Conservation (phyloP, 257 asterid genomes). For the Solanum pennellii region DNA sequence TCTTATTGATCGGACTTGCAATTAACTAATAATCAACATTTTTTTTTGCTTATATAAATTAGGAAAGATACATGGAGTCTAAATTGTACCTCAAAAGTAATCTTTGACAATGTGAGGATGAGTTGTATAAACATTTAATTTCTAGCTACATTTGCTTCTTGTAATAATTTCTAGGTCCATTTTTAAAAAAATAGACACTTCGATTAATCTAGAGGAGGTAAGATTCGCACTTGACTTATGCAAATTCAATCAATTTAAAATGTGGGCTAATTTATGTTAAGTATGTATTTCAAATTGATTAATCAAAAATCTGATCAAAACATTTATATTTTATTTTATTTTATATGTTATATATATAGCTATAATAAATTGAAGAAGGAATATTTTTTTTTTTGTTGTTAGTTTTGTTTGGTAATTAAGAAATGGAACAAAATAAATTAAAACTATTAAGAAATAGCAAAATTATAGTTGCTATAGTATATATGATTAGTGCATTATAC, state of each 20-base stretch:
- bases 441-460: neutral
- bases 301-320: neutral
- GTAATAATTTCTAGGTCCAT: neutral
- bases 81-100: neutral
- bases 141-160: neutral
- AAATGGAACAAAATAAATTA: neutral
- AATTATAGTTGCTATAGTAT: neutral
- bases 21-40: neutral
- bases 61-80: neutral
- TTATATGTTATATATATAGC: neutral
- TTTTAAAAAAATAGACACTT: neutral
- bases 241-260: neutral
- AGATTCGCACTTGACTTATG: neutral
- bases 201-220: neutral
- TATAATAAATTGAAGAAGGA: neutral
- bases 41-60: neutral
- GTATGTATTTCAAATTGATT: neutral
- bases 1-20: neutral
- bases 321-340: neutral
- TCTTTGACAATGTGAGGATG: neutral
- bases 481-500: neutral
- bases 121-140: neutral
- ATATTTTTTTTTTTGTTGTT: neutral
- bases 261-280: neutral
- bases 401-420: neutral